These are phyloP conservation scores for Reutealis trisperma DNA, from an alignment of 345 rosid species.

Conservation along the genomic window DNA sequence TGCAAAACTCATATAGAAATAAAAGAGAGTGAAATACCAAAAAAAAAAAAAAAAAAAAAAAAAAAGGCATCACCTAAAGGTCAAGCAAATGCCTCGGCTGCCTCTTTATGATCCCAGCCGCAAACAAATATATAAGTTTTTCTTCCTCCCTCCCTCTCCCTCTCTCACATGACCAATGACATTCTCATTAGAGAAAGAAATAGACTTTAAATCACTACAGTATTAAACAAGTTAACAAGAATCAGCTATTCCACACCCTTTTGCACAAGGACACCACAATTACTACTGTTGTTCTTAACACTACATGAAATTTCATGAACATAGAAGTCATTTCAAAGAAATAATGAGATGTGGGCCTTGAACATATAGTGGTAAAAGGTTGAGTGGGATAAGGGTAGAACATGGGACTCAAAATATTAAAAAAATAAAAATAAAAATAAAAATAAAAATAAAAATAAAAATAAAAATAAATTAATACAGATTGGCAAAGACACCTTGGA, in stretches of 20 bases:
- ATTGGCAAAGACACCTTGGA: neutral
- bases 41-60: too few relatives aligned
- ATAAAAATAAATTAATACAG: neutral
- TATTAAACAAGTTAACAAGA: neutral
- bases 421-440: neutral
- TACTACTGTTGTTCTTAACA: neutral
- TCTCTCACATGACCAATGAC: neutral
- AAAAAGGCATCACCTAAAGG: neutral
- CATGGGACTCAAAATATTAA: neutral
- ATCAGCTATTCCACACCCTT: neutral
- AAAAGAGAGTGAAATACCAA: neutral
- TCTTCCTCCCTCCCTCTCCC: neutral
- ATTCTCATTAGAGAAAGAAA: neutral
- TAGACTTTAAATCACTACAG: too few relatives aligned
- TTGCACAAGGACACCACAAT: neutral
- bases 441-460: too few relatives aligned
- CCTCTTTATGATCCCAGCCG: neutral
- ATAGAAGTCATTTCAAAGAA: neutral
- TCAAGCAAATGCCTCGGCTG: neutral
- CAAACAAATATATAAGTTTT: neutral
- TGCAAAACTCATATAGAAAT: neutral
- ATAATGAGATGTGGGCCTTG: neutral
- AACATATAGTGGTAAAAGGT: neutral
- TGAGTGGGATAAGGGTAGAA: neutral
- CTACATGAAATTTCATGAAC: neutral